phyloP scores from a whole-genome alignment of 225 moss, liverwort and hornwort genomes.

The Pseudoscleropodium purum region DNA sequence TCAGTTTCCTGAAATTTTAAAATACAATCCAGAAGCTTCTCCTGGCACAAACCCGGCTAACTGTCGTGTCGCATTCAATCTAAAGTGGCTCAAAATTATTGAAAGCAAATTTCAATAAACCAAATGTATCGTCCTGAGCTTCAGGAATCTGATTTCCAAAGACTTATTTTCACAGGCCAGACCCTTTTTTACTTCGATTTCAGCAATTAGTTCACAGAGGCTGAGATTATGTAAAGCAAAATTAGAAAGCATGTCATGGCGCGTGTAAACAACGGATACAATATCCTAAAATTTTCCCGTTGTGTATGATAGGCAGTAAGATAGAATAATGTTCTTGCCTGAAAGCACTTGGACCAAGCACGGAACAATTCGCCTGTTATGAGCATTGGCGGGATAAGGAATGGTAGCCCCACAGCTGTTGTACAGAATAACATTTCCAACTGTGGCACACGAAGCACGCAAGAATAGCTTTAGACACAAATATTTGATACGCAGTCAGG shows the following conservation, averaged over 20 bases:
- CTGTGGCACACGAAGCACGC: constrained; percentile 21
- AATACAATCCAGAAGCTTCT: neutral
- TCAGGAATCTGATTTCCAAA: neutral
- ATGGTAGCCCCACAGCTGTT: constrained; percentile 67
- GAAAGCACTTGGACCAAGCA: constrained; percentile 64
- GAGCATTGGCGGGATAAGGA: constrained; percentile 84
- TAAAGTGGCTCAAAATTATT: neutral
- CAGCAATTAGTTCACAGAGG: neutral
- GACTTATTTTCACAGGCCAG: too few relatives aligned
- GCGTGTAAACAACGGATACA: too few relatives aligned
- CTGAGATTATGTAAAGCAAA: neutral
- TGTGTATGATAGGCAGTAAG: neutral
- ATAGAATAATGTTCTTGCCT: constrained; percentile 4
- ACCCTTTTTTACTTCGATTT: neutral
- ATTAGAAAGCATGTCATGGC: neutral
- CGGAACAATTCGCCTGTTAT: constrained; percentile 66
- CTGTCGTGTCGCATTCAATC: neutral
- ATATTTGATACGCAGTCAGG: neutral
- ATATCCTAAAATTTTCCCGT: neutral
- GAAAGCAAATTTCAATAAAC: neutral
- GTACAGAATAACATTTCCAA: constrained; percentile 92
- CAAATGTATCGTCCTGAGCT: neutral
- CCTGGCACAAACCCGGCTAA: neutral
- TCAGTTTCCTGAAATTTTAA: neutral
- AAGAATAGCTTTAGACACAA: neutral